Conservation (phyloP, 2,329 filamentous ascomycete genomes). For the Diaporthe caulivora region DNA sequence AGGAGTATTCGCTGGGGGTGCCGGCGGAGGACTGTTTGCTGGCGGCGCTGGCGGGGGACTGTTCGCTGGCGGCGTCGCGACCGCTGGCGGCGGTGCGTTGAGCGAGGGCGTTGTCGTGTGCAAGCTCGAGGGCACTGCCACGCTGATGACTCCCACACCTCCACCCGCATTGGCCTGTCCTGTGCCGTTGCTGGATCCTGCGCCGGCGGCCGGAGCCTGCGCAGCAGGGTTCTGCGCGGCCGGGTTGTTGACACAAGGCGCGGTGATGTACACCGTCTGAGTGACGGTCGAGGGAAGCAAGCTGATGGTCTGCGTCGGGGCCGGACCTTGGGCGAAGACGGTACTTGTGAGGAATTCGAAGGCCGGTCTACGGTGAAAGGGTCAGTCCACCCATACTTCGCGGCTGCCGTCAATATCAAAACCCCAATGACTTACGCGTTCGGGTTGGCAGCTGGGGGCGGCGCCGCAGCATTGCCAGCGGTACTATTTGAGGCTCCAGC, state of each 20-base stretch:
- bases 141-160: constrained; percentile 40
- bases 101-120: constrained; percentile 37
- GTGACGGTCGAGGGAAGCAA: constrained; percentile 48
- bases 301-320: constrained; percentile 53
- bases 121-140: constrained; percentile 38
- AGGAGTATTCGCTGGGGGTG: background rate
- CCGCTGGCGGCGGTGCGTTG: constrained; percentile 16
- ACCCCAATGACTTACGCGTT: constrained; percentile 25
- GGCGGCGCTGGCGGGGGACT: constrained; percentile 5
- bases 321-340: constrained; percentile 47
- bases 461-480: constrained; percentile 30
- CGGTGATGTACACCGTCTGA: constrained; percentile 44
- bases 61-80: constrained; percentile 5
- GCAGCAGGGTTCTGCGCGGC: constrained; percentile 38
- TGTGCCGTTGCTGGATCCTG: constrained; percentile 12
- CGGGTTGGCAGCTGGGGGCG: constrained; percentile 39
- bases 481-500: constrained; percentile 7
- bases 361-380: background rate
- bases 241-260: constrained; percentile 39
- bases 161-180: constrained; percentile 16
- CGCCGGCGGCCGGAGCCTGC: constrained; percentile 27
- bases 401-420: background rate
- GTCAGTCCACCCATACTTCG: background rate
- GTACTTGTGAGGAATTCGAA: constrained; percentile 53
- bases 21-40: background rate